phyloP scores from a whole-genome alignment of 2,329 filamentous ascomycete species.

The Sphaerostilbella broomeana region DNA sequence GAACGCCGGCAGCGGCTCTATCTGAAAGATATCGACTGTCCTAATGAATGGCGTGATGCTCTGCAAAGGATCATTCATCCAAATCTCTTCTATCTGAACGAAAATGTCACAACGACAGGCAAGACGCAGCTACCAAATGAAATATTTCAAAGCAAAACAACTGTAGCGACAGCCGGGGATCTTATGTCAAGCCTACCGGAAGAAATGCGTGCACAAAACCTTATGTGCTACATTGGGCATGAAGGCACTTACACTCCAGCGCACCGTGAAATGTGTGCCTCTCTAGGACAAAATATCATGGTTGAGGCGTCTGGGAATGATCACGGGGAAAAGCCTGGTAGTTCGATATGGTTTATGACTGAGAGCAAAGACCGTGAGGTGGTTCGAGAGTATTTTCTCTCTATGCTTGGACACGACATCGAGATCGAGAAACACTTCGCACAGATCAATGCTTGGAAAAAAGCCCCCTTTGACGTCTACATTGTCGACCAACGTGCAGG shows the following conservation, averaged over 20 bases:
- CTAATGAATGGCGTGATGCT: slow-evolving; percentile 75
- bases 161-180: slow-evolving; percentile 71
- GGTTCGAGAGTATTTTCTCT: slow-evolving; percentile 89
- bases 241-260: slow-evolving; percentile 95
- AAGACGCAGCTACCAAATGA: slow-evolving; percentile 31
- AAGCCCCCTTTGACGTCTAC: slow-evolving; percentile 87
- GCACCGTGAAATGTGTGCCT: slow-evolving; percentile 96
- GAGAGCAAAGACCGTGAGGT: slow-evolving; percentile 86
- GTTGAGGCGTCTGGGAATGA: slow-evolving; percentile 75
- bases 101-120: slow-evolving; percentile 50
- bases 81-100: slow-evolving; percentile 84
- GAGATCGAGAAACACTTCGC: slow-evolving; percentile 97
- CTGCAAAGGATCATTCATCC: slow-evolving; percentile 72
- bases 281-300: slow-evolving; percentile 96
- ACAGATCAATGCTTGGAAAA: slow-evolving; percentile 91
- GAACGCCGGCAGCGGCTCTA: slow-evolving; percentile 81
- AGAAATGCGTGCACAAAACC: slow-evolving; percentile 86
- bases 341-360: slow-evolving; percentile 98
- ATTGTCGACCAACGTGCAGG: slow-evolving; percentile 85
- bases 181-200: slow-evolving; percentile 87
- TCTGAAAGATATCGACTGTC: slow-evolving; percentile 95
- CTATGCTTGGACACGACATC: slow-evolving; percentile 88
- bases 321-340: slow-evolving; percentile 73
- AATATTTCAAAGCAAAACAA: slow-evolving; percentile 43
- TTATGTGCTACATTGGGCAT: slow-evolving; percentile 98